Evolutionary conservation across 2,329 filamentous ascomycete species (phyloP).

Genomic region (Colletotrichum ledebouriae): DNA sequence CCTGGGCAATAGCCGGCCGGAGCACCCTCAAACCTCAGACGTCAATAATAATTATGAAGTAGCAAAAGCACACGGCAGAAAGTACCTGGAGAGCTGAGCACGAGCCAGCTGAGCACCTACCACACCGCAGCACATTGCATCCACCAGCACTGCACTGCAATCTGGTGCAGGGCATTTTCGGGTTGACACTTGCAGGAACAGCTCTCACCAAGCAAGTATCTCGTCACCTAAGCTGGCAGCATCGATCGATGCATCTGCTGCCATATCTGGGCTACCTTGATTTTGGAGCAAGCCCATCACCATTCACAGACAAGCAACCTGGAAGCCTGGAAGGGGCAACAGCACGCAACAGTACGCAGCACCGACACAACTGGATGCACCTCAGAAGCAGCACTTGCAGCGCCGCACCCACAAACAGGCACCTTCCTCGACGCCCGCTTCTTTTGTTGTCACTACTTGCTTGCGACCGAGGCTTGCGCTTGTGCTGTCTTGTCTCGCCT

Average conservation of each 20-base stretch:
- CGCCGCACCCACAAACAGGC: conserved; percentile 11
- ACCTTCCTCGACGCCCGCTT: not conserved
- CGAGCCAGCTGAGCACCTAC: conserved; percentile 26
- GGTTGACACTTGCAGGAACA: not conserved
- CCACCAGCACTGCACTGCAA: conserved; percentile 6
- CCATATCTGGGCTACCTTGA: not conserved
- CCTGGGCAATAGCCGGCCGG: not conserved
- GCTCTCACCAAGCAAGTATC: conserved; percentile 1
- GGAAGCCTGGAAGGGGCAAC: not conserved
- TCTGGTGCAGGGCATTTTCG: not conserved
- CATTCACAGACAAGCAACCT: not conserved
- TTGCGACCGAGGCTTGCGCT: conserved; percentile 7
- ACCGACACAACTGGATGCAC: conserved; percentile 4
- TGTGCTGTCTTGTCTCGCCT: not conserved
- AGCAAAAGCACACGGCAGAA: not conserved
- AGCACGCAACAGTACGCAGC: not conserved
- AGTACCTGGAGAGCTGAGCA: conserved; percentile 14
- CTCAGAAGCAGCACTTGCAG: not conserved
- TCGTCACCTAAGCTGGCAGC: not conserved
- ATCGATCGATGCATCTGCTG: not conserved
- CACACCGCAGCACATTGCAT: conserved; percentile 1
- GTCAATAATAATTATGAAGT: not conserved
- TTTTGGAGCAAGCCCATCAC: too few relatives aligned
- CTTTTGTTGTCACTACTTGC: conserved; percentile 12
- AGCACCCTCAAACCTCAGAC: not conserved